These are phyloP conservation scores for Pseudozyma flocculosa DNA, from an alignment of 1,284 basidiomycete species.

Conservation along the genomic window DNA sequence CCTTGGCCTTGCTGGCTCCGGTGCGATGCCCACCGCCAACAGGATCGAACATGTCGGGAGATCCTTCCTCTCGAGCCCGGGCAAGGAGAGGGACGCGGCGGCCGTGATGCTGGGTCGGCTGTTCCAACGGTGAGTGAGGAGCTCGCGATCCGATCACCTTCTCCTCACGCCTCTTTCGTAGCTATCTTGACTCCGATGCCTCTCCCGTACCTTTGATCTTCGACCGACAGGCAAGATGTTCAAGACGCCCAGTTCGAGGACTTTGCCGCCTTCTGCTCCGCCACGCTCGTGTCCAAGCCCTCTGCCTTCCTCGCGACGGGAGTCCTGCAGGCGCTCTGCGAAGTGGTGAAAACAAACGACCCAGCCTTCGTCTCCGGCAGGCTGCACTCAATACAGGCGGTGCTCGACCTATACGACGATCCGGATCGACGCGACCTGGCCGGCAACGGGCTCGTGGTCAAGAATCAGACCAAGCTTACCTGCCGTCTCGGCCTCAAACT, in stretches of 20 bases:
- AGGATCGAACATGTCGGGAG: slow-evolving; percentile 68
- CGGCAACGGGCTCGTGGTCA: slow-evolving; percentile 37
- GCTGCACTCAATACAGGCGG: slow-evolving; percentile 18
- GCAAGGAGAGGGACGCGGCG: slow-evolving; percentile 79
- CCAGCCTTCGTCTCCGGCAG: slow-evolving; percentile 21
- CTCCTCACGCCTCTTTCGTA: too few species aligned
- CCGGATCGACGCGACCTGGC: slow-evolving; percentile 48
- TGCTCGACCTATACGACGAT: slow-evolving; percentile 51
- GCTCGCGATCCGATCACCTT: too few species aligned
- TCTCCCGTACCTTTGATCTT: too few species aligned
- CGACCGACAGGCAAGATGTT: slow-evolving; percentile 28
- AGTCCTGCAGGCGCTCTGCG: slow-evolving; percentile 71
- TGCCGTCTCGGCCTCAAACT: slow-evolving; percentile 48
- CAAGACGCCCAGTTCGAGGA: slow-evolving; percentile 9
- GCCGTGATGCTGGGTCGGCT: slow-evolving; percentile 71
- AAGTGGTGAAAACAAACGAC: slow-evolving; percentile 67
- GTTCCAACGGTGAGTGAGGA: slow-evolving; percentile 69
- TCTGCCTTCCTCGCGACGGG: slow-evolving; percentile 63
- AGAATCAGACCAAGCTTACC: slow-evolving; percentile 51
- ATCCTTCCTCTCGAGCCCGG: slow-evolving; percentile 68
- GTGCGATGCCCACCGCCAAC: slow-evolving; percentile 60
- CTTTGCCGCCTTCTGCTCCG: slow-evolving; percentile 10
- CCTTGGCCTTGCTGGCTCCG: too few species aligned
- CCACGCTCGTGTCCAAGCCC: slow-evolving; percentile 4
- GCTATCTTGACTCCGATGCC: too few species aligned